Conservation (phyloP, 2,329 filamentous ascomycete species). For the Fusarium paranaense region DNA sequence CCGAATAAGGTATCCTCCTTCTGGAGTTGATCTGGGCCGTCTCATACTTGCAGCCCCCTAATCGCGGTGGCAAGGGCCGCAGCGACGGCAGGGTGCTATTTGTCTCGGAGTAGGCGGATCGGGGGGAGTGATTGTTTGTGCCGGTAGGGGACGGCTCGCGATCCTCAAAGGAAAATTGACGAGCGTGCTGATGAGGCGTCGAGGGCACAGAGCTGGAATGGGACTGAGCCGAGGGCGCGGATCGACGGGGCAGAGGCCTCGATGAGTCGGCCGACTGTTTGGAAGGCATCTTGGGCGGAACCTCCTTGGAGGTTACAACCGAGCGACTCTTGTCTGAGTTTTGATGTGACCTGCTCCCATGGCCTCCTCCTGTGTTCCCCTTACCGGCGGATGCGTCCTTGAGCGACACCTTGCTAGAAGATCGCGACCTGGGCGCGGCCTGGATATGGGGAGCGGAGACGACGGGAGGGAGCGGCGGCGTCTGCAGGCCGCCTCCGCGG, state of each 20-base stretch:
- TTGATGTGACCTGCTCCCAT: constrained; percentile 73
- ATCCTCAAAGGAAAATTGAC: constrained; percentile 84
- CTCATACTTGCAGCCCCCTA: constrained; percentile 85
- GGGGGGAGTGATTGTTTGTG: constrained; percentile 83
- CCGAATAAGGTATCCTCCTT: constrained; percentile 90
- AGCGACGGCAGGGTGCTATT: constrained; percentile 78
- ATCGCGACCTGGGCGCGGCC: constrained; percentile 67
- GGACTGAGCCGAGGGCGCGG: constrained; percentile 48
- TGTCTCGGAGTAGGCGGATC: constrained; percentile 90
- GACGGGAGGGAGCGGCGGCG: constrained; percentile 65
- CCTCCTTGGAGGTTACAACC: constrained; percentile 71
- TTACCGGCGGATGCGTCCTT: constrained; percentile 62
- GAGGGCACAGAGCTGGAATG: constrained; percentile 93
- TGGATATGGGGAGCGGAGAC: constrained; percentile 68
- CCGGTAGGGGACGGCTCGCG: constrained; percentile 83
- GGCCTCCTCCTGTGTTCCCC: constrained; percentile 65
- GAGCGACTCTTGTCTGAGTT: constrained; percentile 70
- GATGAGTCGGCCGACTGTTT: constrained; percentile 53
- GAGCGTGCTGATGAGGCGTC: constrained; percentile 89
- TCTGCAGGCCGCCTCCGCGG: constrained; percentile 67
- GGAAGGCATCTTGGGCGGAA: constrained; percentile 61
- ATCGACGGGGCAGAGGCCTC: constrained; percentile 47
- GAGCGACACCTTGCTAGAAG: constrained; percentile 70
- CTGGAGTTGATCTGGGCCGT: constrained; percentile 84
- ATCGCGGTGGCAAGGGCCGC: constrained; percentile 69